Conservation (phyloP, 2,329 filamentous ascomycete genomes). For the Verticillium nonalfalfae region DNA sequence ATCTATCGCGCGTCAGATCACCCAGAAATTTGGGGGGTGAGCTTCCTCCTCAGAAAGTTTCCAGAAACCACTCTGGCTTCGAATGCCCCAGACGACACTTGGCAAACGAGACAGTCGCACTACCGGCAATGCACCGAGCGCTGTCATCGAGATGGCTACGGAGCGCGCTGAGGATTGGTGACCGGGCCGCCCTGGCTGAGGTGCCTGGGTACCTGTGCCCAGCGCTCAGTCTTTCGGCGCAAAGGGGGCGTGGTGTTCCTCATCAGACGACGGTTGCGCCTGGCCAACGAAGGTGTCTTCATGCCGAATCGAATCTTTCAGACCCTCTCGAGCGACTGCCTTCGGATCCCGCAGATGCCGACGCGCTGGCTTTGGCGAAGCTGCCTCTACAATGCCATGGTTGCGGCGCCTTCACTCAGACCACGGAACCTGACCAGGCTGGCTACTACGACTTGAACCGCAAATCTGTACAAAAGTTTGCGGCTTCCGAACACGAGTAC, state of each 20-base stretch:
- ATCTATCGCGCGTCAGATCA: neutral
- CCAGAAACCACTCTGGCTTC: neutral
- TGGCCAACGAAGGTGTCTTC: constrained; percentile 18
- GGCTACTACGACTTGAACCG: constrained; percentile 50
- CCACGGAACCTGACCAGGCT: constrained; percentile 38
- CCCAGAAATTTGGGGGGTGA: neutral
- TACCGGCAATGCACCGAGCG: constrained; percentile 34
- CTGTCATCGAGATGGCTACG: constrained; percentile 35
- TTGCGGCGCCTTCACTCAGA: constrained; percentile 60
- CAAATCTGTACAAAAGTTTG: constrained; percentile 43
- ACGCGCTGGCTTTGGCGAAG: constrained; percentile 3
- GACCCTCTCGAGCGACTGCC: neutral
- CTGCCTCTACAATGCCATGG: constrained; percentile 56
- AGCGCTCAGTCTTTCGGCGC: constrained; percentile 21
- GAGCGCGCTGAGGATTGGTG: constrained; percentile 33
- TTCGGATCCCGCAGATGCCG: neutral
- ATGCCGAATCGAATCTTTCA: constrained; percentile 8
- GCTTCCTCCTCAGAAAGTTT: neutral
- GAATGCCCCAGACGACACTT: neutral
- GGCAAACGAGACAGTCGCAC: neutral
- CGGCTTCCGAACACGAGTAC: constrained; percentile 24
- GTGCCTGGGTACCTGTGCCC: constrained; percentile 44
- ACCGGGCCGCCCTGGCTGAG: constrained; percentile 26
- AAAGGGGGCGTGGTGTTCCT: neutral
- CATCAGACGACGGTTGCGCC: constrained; percentile 2